Conservation (phyloP, 1,284 basidiomycete species). For the Abortiporus biennis region DNA sequence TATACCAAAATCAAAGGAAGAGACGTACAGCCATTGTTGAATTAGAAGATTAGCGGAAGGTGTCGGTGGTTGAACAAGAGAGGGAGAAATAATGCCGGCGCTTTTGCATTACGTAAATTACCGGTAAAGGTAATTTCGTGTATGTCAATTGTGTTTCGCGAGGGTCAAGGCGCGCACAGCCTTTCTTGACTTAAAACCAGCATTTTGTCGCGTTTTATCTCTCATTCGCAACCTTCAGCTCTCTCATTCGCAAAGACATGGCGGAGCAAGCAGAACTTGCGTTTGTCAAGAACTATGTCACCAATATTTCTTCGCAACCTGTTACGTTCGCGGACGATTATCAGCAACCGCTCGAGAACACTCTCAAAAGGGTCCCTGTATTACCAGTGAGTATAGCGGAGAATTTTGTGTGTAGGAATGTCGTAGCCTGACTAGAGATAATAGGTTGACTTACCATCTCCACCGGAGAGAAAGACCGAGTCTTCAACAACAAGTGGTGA, state of each 20-base stretch:
- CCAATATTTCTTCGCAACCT: slow-evolving; percentile 62
- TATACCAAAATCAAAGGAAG: too few species aligned
- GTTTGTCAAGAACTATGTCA: slow-evolving; percentile 71
- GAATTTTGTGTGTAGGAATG: neutral
- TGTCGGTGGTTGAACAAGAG: too few species aligned
- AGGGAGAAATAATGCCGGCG: too few species aligned
- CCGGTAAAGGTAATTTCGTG: too few species aligned
- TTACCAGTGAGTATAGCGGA: slow-evolving; percentile 49
- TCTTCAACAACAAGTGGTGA: slow-evolving; percentile 31
- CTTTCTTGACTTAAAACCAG: too few species aligned
- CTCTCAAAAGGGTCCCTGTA: slow-evolving; percentile 69
- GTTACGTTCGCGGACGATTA: slow-evolving; percentile 72
- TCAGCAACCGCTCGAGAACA: slow-evolving; percentile 65
- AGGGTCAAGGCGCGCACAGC: neutral
- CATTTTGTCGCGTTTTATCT: neutral
- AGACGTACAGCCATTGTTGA: too few species aligned
- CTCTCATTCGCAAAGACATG: slow-evolving; percentile 25
- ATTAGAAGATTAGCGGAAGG: too few species aligned
- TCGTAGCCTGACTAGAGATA: slow-evolving; percentile 2
- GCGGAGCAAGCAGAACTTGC: slow-evolving; percentile 64
- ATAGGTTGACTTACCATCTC: slow-evolving; percentile 53
- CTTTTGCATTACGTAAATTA: too few species aligned
- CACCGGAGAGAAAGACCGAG: slow-evolving; percentile 41
- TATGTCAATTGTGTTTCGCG: too few species aligned
- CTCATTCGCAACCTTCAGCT: neutral